A percentile compares a stretch with the other conserved stretches of the same genome.
phyloP scores from a whole-genome alignment of 768 basidiomycete species.

The Lentinus brumalis region DNA sequence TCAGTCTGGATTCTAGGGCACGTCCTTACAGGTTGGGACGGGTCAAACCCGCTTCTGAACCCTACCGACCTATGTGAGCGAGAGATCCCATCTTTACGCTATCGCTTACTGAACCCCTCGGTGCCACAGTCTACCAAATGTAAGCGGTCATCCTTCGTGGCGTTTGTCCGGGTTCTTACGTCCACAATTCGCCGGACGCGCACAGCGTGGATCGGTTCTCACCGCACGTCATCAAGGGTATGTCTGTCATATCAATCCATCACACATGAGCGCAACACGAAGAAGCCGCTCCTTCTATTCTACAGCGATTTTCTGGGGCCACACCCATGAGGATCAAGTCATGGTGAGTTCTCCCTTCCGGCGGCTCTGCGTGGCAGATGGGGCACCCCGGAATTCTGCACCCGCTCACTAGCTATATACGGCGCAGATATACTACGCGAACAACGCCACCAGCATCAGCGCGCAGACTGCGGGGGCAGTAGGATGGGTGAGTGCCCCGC shows the following conservation, averaged over 20 bases:
- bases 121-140: slow-evolving; percentile 50
- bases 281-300: slow-evolving; percentile 6
- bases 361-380: slow-evolving; percentile 3
- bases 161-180: not conserved
- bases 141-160: slow-evolving; percentile 24
- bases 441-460: slow-evolving; percentile 65
- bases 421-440: slow-evolving; percentile 65
- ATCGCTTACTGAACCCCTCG: slow-evolving; percentile 38
- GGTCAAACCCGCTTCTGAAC: slow-evolving; percentile 59
- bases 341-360: slow-evolving; percentile 41
- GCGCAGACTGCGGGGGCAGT: slow-evolving; percentile 56
- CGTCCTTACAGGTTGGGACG: slow-evolving; percentile 70
- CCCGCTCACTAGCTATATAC: not conserved
- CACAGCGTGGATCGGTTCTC: slow-evolving; percentile 73
- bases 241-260: slow-evolving; percentile 29
- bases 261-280: not conserved
- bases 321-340: slow-evolving; percentile 74
- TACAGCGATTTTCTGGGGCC: slow-evolving; percentile 75
- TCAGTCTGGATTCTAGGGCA: slow-evolving; percentile 57
- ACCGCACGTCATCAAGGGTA: slow-evolving; percentile 76
- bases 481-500: slow-evolving; percentile 45
- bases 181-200: not conserved
- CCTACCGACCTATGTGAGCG: slow-evolving; percentile 71
- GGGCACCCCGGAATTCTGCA: not conserved
- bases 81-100: not conserved